These are phyloP conservation scores for Citrus sinensis DNA, from an alignment of 345 rosid species.

Conservation along the genomic window DNA sequence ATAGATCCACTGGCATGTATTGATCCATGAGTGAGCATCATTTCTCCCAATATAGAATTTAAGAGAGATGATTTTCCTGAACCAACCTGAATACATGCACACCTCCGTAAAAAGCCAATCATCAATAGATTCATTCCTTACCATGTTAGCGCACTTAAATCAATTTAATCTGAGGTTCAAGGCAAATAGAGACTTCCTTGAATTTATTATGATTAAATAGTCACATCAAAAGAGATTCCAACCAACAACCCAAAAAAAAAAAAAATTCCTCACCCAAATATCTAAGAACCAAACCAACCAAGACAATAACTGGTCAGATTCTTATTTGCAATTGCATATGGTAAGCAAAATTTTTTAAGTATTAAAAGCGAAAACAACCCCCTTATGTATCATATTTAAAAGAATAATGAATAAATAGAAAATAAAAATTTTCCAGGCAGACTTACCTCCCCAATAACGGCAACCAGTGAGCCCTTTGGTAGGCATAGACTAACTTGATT, in stretches of 20 bases:
- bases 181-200: background rate
- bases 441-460: conserved; percentile 80
- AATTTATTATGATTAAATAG: background rate
- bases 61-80: conserved; percentile 93
- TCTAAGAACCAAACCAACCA: background rate
- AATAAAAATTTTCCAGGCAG: background rate
- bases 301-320: background rate
- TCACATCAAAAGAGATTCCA: background rate
- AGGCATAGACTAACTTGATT: conserved; percentile 53
- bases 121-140: background rate
- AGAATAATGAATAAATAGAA: background rate
- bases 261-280: background rate
- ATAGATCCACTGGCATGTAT: conserved; percentile 50
- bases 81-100: conserved; percentile 63
- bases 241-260: background rate
- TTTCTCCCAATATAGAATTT: conserved; percentile 70
- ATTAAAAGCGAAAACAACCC: background rate
- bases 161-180: background rate
- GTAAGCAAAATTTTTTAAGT: background rate
- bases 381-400: background rate
- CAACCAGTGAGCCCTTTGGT: conserved; percentile 66
- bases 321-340: background rate
- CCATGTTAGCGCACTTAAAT: background rate
- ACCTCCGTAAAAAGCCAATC: background rate
- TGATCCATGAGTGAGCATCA: conserved; percentile 59